Evolutionary conservation across 768 basidiomycete species (phyloP), one percentile per base, ranked within the genome.

Genomic region (Boletus pseudo-olivaceus): DNA sequence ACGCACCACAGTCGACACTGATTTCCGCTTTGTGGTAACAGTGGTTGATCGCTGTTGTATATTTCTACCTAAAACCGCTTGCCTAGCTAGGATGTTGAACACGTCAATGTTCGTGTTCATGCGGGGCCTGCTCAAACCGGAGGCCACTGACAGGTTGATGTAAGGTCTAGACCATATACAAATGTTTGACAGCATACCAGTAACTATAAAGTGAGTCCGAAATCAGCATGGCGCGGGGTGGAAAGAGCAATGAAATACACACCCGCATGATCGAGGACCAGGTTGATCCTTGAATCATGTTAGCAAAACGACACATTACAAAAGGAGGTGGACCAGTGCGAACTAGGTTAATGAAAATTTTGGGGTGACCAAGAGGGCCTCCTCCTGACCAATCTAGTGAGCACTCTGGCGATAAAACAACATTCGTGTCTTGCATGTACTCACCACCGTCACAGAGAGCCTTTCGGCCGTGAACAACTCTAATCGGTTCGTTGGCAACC

Each of bases 361-460:
- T 95, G 6, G 97, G 97, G 69, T 99, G 97, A 23, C 97, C 97
- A 29, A 99, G 80, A 40, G 97, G 83, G 11, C 96, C 97, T 68
- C 85, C 87, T 73, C 96, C 96, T 98, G 68, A 44, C 40, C 49
- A 48, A 49, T 20, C 20, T 20, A 42, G 38, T 67, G 39, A 67
- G 57, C 52, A 53, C 30, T 33, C 32, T 27, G 38, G 56, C 51
- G 44, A 38, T 55, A 30, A 37, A 51, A 19, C 19, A 47, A 47
- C 7, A 40, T n/a, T 12, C 14, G 39, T n/a, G 50, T 30, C 38
- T 7, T 47, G 27, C 33, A 46, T 34, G 14, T 6, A 76, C 91
- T 62, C 61, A 98, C 97, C 96, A 64, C 97, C 97, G 69, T 99
- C 96, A 69, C 97, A 99, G 46, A 87, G 78, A 2, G 93, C 94